Percentiles rank a stretch among this genome's conserved stretches.
Evolutionary conservation across 2,329 filamentous ascomycete genomes (phyloP).

Genomic region (Ploettnerulaceae sp.): DNA sequence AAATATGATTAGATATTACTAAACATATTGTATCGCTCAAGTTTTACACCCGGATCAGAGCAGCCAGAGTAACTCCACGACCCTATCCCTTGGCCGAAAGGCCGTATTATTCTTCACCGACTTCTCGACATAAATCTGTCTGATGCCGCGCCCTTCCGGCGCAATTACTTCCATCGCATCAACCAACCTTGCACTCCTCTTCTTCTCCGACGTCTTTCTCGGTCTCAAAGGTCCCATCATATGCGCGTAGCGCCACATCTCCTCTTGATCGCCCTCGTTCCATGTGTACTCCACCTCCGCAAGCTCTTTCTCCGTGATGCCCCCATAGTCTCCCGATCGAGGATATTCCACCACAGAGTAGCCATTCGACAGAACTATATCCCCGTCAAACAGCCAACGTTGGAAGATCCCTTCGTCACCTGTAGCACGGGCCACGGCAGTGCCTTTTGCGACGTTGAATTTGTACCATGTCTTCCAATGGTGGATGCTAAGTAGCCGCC

Average conservation of each 20-base stretch:
- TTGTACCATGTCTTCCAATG: slow-evolving; percentile 8
- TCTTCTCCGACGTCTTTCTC: slow-evolving; percentile 5
- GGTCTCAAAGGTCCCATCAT: slow-evolving; percentile 5
- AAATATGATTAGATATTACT: too few relatives aligned
- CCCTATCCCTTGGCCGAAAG: slow-evolving; percentile 4
- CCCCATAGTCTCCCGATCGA: background rate
- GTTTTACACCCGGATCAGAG: background rate
- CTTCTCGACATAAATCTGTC: slow-evolving; percentile 4
- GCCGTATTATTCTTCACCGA: background rate
- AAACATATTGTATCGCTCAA: too few relatives aligned
- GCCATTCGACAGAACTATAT: slow-evolving; percentile 5
- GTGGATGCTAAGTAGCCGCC: slow-evolving; percentile 1
- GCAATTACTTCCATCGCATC: slow-evolving; percentile 1
- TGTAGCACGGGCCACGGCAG: background rate
- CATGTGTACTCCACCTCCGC: slow-evolving; percentile 3
- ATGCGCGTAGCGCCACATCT: slow-evolving; percentile 3
- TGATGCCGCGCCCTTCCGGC: background rate
- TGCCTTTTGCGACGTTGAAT: background rate
- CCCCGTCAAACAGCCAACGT: slow-evolving; percentile 4
- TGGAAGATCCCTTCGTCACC: slow-evolving; percentile 5
- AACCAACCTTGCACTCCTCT: slow-evolving; percentile 5
- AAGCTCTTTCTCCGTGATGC: slow-evolving; percentile 3
- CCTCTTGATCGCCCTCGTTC: slow-evolving; percentile 7
- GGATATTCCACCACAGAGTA: slow-evolving; percentile 6
- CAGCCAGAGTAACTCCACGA: slow-evolving; percentile 3